phyloP scores from a whole-genome alignment of 2,329 filamentous ascomycete species.

The Pestalotiopsis sp. region DNA sequence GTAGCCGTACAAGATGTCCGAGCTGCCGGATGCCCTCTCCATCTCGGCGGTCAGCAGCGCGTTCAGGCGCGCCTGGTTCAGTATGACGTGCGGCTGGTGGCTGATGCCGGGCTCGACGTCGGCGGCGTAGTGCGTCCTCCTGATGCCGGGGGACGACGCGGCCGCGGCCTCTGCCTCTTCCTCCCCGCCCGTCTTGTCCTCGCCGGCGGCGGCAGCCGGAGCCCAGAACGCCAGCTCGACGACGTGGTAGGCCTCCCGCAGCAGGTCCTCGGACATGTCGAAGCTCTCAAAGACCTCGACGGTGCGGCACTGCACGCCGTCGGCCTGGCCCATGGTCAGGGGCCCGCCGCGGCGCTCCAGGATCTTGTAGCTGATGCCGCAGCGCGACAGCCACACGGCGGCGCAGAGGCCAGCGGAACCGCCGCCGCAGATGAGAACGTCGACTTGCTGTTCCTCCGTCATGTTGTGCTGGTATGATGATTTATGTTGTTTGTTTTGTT shows the following conservation, averaged over 20 bases:
- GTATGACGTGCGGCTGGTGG: conserved; percentile 57
- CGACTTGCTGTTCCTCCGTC: conserved; percentile 24
- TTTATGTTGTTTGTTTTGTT: not conserved
- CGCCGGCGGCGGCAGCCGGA: conserved; percentile 22
- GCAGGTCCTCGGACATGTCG: conserved; percentile 53
- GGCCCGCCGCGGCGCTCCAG: conserved; percentile 59
- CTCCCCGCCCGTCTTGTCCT: not conserved
- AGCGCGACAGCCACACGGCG: conserved; percentile 61
- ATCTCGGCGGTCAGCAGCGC: conserved; percentile 56
- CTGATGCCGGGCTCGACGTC: conserved; percentile 57
- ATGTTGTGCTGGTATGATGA: conserved; percentile 4
- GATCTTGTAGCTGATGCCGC: conserved; percentile 57
- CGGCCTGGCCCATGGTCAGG: conserved; percentile 62
- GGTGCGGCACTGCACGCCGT: conserved; percentile 63
- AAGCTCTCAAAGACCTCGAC: conserved; percentile 66
- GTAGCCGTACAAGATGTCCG: conserved; percentile 57
- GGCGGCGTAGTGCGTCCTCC: conserved; percentile 47
- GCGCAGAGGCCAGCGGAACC: conserved; percentile 66
- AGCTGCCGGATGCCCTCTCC: conserved; percentile 36
- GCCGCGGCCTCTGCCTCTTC: conserved; percentile 12
- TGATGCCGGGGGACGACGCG: conserved; percentile 39
- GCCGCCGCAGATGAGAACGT: conserved; percentile 63
- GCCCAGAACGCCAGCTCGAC: conserved; percentile 62
- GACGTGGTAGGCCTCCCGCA: conserved; percentile 60
- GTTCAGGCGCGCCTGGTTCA: conserved; percentile 60